These are phyloP conservation scores for Neurospora sp. DNA, from an alignment of 495 filamentous ascomycete species.

Conservation along the genomic window DNA sequence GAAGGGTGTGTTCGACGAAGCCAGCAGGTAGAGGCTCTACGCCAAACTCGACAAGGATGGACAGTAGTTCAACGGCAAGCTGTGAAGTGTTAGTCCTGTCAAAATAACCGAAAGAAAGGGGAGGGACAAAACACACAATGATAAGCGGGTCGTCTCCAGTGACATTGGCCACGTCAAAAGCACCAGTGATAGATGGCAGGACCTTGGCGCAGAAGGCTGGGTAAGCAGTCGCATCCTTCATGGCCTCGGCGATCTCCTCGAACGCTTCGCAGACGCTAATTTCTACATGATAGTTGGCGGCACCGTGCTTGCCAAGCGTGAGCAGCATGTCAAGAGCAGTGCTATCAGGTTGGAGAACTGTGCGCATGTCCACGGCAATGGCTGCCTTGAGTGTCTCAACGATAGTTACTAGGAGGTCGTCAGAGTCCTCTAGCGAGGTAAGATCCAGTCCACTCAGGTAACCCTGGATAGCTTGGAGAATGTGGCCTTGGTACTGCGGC, in stretches of 20 bases:
- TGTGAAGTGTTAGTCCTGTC: constrained; percentile 16
- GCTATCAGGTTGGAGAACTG: constrained; percentile 56
- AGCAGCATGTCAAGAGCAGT: constrained; percentile 78
- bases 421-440: constrained; percentile 69
- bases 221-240: constrained; percentile 58
- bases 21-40: constrained; percentile 74
- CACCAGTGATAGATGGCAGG: constrained; percentile 73
- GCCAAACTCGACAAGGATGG: constrained; percentile 70
- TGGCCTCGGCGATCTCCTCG: constrained; percentile 57
- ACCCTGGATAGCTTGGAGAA: constrained; percentile 64
- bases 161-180: constrained; percentile 77
- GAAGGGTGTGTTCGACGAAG: constrained; percentile 75
- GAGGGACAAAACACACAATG: constrained; percentile 36
- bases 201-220: constrained; percentile 77
- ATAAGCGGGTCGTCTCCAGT: constrained; percentile 76
- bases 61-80: constrained; percentile 77
- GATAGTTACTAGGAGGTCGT: constrained; percentile 83
- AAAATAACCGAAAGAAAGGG: not conserved
- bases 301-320: constrained; percentile 75
- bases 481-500: constrained; percentile 55
- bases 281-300: constrained; percentile 76
- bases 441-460: constrained; percentile 73
- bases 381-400: constrained; percentile 79
- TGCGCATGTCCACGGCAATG: constrained; percentile 63
- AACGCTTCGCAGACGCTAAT: constrained; percentile 81